Base-by-base conservation (phyloP, 139 green algal species). In the Tetradesmus lagerheimii region DNA sequence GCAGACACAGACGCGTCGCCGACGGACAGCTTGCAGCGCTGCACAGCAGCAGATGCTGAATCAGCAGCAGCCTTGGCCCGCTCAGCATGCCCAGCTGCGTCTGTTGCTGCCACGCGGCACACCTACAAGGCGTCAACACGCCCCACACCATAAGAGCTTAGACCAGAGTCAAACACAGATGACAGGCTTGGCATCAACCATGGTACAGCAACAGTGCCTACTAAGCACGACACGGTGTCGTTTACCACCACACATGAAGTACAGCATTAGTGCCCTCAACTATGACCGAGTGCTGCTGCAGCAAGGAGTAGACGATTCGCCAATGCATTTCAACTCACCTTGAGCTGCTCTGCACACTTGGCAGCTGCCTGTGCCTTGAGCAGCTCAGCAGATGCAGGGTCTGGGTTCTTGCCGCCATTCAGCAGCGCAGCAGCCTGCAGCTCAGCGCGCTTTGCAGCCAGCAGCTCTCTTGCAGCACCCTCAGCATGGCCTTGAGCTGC, bases 391-490 rank as follows among this genome's bases (percentile, higher is more conserved):
- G 94, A 92, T 35, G 93, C 93, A 20, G 92, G 89, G 77, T 97
- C 95, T 14, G 84, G 89, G 64, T 94, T 93, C 82, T 94, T 94
- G 38, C 89, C 43, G 18, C 91, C 92, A 1, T 89, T 83, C 53
- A 97, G 83, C 90, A 96, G 77, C 29, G 90, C 92, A 57, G 89
- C 74, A 11, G 94, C 96, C 83, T 95, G 91, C 18, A 96, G 89
- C 92, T 98, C 95, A 1, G 96, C 95, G 34, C 91, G 93, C 90
- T 97, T 97, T 37, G 92, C 93, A 0, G 83, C 82, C 41, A 98
- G 93, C 90, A 98, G 94, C 89, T 96, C 92, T 18, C 85, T 83
- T 1, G 95, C 96, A 9, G 94, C 94, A 1, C 76, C 91, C 84
- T 95, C 92, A 0, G 94, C 93, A 35, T 93, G 88, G 1, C 71